phyloP scores from a whole-genome alignment of 768 basidiomycete genomes.

The Terana coerulea region DNA sequence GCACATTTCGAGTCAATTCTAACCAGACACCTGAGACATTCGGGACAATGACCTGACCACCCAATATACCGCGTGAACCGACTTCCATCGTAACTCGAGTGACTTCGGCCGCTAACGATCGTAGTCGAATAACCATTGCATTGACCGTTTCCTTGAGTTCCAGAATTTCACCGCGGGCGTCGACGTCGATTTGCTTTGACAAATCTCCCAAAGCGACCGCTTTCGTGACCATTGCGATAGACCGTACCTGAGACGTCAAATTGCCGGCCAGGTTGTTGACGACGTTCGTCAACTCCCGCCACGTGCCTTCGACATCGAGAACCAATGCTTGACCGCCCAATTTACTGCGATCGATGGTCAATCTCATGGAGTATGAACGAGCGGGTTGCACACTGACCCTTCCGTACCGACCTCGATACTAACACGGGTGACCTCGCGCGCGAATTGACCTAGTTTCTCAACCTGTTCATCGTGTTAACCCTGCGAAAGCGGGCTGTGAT shows the following conservation, averaged over 20 bases:
- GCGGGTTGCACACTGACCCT: constrained; percentile 22
- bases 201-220: constrained; percentile 87
- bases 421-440: constrained; percentile 86
- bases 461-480: constrained; percentile 32
- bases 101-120: constrained; percentile 76
- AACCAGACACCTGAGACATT: constrained; percentile 93
- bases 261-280: constrained; percentile 82
- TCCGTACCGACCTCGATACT: constrained; percentile 83
- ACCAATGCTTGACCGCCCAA: constrained; percentile 86
- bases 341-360: constrained; percentile 40
- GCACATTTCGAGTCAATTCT: constrained; percentile 71
- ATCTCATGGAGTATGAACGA: background rate
- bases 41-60: constrained; percentile 83
- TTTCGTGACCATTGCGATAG: constrained; percentile 60
- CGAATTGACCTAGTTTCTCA: constrained; percentile 79
- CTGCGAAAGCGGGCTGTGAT: background rate
- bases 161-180: constrained; percentile 85
- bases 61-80: constrained; percentile 84
- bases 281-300: constrained; percentile 78
- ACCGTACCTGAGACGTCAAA: constrained; percentile 57
- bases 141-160: constrained; percentile 68
- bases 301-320: constrained; percentile 86
- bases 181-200: constrained; percentile 88
- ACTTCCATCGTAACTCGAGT: constrained; percentile 83
- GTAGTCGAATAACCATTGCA: constrained; percentile 45